phyloP scores from a whole-genome alignment of 169 alveolate species.

The Plasmodium inui region DNA sequence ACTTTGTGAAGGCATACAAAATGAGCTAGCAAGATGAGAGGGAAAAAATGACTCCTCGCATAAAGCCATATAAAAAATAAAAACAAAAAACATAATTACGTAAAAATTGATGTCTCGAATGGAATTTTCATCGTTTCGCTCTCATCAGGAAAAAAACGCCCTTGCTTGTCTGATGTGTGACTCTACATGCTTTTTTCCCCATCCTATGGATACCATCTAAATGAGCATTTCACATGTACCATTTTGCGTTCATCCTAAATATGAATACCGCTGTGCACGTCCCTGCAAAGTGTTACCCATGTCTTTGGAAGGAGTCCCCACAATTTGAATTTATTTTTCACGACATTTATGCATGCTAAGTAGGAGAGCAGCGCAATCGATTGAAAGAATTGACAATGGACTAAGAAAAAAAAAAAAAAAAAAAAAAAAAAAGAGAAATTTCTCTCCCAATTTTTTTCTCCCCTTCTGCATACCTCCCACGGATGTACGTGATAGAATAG shows the following conservation, averaged over 20 bases:
- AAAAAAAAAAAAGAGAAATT: not conserved
- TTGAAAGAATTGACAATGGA: not conserved
- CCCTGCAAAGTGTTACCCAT: not conserved
- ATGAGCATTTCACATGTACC: not conserved
- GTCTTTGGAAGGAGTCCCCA: not conserved
- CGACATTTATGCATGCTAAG: not conserved
- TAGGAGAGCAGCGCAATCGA: not conserved
- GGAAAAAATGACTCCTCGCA: not conserved
- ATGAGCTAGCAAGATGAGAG: not conserved
- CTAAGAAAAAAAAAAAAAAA: too few species aligned
- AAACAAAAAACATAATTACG: too few species aligned
- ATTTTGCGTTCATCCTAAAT: not conserved
- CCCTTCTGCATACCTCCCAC: not conserved
- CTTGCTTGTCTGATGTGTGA: not conserved
- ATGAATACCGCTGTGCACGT: not conserved
- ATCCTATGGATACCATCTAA: not conserved
- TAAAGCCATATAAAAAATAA: not conserved
- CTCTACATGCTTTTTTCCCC: not conserved
- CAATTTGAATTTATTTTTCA: not conserved
- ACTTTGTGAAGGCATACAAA: not conserved
- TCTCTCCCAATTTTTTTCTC: not conserved
- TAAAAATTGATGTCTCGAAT: not conserved
- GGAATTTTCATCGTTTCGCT: not conserved
- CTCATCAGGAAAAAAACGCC: not conserved
- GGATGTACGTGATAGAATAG: not conserved